These are phyloP conservation scores for Aspergillus costaricaensis DNA, from an alignment of 2,329 filamentous ascomycete genomes.

Conservation along the genomic window DNA sequence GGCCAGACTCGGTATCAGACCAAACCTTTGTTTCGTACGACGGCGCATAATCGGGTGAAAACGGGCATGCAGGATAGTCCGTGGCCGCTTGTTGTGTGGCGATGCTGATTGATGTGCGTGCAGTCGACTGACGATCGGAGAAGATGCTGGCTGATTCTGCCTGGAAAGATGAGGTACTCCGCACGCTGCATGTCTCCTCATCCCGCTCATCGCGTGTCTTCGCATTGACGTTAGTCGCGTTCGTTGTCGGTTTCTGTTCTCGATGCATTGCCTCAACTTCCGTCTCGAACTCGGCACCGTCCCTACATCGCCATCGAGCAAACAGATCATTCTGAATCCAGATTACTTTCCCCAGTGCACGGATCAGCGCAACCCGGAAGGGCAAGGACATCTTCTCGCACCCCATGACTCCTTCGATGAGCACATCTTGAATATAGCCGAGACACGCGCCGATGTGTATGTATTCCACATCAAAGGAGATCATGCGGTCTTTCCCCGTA, in stretches of 20 bases:
- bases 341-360: slow-evolving; percentile 76
- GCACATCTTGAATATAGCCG: slow-evolving; percentile 74
- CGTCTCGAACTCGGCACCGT: slow-evolving; percentile 62
- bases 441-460: slow-evolving; percentile 73
- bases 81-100: slow-evolving; percentile 30
- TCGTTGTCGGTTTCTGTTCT: not conserved
- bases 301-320: slow-evolving; percentile 76
- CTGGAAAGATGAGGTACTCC: not conserved
- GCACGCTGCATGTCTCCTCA: not conserved
- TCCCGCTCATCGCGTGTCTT: not conserved
- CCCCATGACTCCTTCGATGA: slow-evolving; percentile 73
- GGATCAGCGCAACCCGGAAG: slow-evolving; percentile 72
- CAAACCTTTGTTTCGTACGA: slow-evolving; percentile 35
- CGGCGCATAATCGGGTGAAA: slow-evolving; percentile 27
- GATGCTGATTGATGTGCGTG: not conserved
- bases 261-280: slow-evolving; percentile 27
- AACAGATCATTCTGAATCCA: slow-evolving; percentile 89
- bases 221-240: not conserved
- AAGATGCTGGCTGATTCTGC: not conserved
- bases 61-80: slow-evolving; percentile 30
- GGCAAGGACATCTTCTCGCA: slow-evolving; percentile 66
- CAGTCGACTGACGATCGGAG: not conserved
- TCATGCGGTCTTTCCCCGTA: slow-evolving; percentile 69
- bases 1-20: slow-evolving; percentile 1
- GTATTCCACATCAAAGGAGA: slow-evolving; percentile 77